Conservation (phyloP, 2,329 filamentous ascomycete species). For the Cladophialophora psammophila region DNA sequence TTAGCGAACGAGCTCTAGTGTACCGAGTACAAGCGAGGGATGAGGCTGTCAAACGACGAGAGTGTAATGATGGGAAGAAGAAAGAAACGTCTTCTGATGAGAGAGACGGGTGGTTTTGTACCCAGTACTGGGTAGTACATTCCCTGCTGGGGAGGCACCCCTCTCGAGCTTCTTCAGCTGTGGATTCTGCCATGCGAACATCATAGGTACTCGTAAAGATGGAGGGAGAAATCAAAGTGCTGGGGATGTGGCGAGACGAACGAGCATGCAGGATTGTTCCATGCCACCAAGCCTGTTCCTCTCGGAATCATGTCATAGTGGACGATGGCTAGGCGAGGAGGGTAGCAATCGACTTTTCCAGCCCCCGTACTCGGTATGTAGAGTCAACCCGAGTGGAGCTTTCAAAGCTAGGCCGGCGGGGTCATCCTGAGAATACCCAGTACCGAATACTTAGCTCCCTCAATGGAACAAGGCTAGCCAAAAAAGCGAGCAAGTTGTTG, state of each 20-base stretch:
- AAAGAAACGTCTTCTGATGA: slow-evolving; percentile 9
- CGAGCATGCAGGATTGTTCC: slow-evolving; percentile 10
- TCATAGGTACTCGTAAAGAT: background rate
- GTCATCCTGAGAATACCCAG: slow-evolving; percentile 3
- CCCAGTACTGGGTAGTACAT: too few relatives aligned
- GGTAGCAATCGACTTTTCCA: slow-evolving; percentile 6
- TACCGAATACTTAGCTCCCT: too few relatives aligned
- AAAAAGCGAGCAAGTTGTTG: background rate
- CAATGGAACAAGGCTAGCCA: background rate
- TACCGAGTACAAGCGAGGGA: slow-evolving; percentile 32
- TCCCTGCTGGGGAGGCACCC: background rate
- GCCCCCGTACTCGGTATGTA: background rate
- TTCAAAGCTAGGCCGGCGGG: background rate
- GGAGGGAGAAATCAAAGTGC: slow-evolving; percentile 1
- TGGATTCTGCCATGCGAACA: slow-evolving; percentile 15
- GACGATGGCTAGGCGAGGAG: slow-evolving; percentile 15
- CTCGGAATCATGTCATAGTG: slow-evolving; percentile 27
- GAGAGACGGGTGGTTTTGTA: slow-evolving; percentile 29
- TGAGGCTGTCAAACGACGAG: slow-evolving; percentile 15
- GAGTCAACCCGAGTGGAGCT: background rate
- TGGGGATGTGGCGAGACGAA: slow-evolving; percentile 17
- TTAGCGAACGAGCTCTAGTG: slow-evolving; percentile 56
- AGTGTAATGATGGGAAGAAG: slow-evolving; percentile 22
- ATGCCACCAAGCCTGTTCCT: slow-evolving; percentile 23
- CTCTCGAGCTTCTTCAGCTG: background rate